Evolutionary conservation across 257 asterid species (phyloP).

Genomic region (Fraxinus quadrangulata): DNA sequence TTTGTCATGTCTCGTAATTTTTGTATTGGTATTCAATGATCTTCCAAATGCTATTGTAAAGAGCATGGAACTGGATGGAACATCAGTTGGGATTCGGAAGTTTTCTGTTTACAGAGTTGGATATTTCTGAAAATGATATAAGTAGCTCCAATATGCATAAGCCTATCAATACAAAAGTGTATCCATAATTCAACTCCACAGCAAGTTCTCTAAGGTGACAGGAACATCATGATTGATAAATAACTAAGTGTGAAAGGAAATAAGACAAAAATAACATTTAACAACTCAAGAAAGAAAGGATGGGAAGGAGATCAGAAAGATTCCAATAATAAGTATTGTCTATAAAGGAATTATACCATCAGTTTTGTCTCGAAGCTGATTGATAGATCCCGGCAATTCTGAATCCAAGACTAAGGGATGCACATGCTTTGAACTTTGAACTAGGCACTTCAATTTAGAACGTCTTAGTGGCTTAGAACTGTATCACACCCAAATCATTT

Average conservation of each 20-base stretch:
- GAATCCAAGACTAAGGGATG: slow-evolving; percentile 70
- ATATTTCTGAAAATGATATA: neutral
- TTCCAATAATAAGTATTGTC: slow-evolving; percentile 15
- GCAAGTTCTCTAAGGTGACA: neutral
- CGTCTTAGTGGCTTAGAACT: slow-evolving; percentile 73
- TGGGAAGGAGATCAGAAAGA: neutral
- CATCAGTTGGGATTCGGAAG: slow-evolving; percentile 6
- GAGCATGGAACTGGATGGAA: slow-evolving; percentile 16
- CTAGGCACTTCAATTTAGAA: slow-evolving; percentile 46
- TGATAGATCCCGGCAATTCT: slow-evolving; percentile 51
- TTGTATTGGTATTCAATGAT: slow-evolving; percentile 8
- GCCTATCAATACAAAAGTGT: slow-evolving; percentile 14
- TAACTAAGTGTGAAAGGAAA: neutral
- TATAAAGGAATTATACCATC: slow-evolving; percentile 56
- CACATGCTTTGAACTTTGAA: slow-evolving; percentile 63
- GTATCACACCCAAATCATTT: slow-evolving; percentile 38
- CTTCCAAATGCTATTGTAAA: neutral
- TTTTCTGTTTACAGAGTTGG: neutral
- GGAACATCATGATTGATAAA: slow-evolving; percentile 1
- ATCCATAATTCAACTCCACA: slow-evolving; percentile 20
- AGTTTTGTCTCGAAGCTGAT: slow-evolving; percentile 60
- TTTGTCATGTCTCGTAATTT: neutral
- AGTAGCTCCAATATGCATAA: slow-evolving; percentile 12
- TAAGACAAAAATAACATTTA: slow-evolving; percentile 3
- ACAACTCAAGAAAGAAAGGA: slow-evolving; percentile 1